A percentile compares a stretch with the other conserved stretches of the same genome.
Evolutionary conservation across 176 grass and related monocot species (phyloP).

Genomic region (Secale cereale): DNA sequence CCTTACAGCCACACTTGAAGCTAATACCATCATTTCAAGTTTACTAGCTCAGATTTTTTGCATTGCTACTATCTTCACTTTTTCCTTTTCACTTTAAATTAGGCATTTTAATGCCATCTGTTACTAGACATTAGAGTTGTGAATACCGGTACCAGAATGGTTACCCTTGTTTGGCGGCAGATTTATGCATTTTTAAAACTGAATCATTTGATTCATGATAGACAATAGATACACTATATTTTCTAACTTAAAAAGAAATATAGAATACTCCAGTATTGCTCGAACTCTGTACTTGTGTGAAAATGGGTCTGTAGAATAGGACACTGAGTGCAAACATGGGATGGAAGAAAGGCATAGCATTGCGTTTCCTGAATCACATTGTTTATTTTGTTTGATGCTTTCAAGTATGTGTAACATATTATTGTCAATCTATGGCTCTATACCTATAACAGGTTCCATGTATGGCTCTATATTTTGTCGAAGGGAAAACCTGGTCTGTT

Average conservation of each 20-base stretch:
- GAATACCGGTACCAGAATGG: not conserved
- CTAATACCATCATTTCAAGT: not conserved
- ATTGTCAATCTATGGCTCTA: not conserved
- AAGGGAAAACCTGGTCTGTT: not conserved
- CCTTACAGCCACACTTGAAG: conserved; percentile 1
- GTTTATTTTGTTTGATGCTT: conserved; percentile 2
- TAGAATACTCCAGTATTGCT: not conserved
- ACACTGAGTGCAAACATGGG: not conserved
- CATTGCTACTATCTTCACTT: not conserved
- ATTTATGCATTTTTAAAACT: not conserved
- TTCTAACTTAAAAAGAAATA: not conserved
- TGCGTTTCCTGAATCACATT: not conserved
- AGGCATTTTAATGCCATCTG: not conserved
- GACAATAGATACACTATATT: not conserved
- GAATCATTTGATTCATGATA: not conserved
- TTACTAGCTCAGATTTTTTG: not conserved
- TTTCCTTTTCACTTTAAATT: not conserved
- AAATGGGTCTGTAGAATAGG: not conserved
- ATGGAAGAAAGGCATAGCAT: not conserved
- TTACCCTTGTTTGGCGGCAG: not conserved
- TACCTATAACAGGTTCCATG: too few relatives aligned
- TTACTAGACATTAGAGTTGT: not conserved
- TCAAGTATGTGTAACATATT: not conserved
- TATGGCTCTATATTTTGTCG: not conserved
- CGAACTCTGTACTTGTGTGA: not conserved